Evolutionary conservation across 495 filamentous ascomycete genomes (phyloP).

Genomic region (Aspergillus leporis): DNA sequence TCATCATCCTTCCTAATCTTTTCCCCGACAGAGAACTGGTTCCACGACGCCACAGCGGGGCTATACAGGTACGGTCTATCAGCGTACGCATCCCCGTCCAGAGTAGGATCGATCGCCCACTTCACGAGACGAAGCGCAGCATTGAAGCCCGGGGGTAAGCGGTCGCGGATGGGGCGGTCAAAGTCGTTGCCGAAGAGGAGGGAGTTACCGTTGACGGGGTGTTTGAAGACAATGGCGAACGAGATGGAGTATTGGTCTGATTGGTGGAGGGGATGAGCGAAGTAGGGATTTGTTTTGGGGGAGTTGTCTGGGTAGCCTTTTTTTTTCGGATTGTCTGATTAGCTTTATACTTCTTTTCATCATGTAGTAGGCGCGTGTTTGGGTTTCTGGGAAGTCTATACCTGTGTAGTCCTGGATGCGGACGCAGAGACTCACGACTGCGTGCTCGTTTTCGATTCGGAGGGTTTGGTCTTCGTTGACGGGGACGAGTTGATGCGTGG

Average conservation of each 20-base stretch:
- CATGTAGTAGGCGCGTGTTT: too few relatives aligned
- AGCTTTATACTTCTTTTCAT: too few relatives aligned
- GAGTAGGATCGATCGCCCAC: constrained; percentile 81
- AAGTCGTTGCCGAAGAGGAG: constrained; percentile 94
- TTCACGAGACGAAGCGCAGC: constrained; percentile 79
- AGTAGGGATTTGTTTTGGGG: constrained; percentile 68
- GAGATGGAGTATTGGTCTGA: constrained; percentile 80
- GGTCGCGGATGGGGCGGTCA: constrained; percentile 78
- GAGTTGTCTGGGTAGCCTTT: constrained; percentile 59
- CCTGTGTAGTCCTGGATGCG: constrained; percentile 64
- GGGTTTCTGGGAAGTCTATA: constrained; percentile 23
- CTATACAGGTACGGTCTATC: constrained; percentile 85
- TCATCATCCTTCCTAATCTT: constrained; percentile 31
- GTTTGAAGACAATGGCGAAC: constrained; percentile 71
- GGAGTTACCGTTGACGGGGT: constrained; percentile 64
- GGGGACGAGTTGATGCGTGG: constrained; percentile 63
- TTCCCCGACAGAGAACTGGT: constrained; percentile 65
- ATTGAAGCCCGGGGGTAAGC: constrained; percentile 82
- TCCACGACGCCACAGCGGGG: constrained; percentile 70
- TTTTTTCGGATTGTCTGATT: constrained; percentile 3
- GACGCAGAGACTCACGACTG: constrained; percentile 64
- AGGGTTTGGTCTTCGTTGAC: constrained; percentile 67
- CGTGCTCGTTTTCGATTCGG: constrained; percentile 58
- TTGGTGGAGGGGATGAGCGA: constrained; percentile 65
- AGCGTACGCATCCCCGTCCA: constrained; percentile 85